Evolutionary conservation across 768 basidiomycete species (phyloP), one percentile per base, ranked within the genome.

Genomic region (Pleurotus eryngii): DNA sequence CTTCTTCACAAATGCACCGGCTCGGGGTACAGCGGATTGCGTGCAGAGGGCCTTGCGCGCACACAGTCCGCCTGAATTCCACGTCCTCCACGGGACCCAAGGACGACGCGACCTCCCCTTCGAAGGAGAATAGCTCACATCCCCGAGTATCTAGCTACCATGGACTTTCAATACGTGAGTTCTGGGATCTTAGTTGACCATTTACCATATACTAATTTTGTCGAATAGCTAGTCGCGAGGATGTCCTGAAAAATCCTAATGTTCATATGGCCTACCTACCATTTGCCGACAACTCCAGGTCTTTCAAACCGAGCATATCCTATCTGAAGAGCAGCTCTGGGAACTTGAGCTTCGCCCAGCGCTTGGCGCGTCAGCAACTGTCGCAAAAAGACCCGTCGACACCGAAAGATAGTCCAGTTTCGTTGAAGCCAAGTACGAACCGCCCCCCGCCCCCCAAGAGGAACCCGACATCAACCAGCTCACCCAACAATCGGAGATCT

Each of bases 111-210:
- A 8, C 51, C 20, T 17, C 51, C 12, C 22, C 15, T 35, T 12
- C 51, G 20, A n/a, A 35, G 17, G 18, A 15, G 15, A 20, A 15
- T 42, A 40, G 20, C 14, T 20, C 46, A 2, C 37, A 54, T 22
- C 51, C 51, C 22, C 37, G 51, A 5, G 51, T 54, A 17, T 54
- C 51, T 37, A 54, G 38, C 37, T 54, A 40, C 20, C 39, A 54
- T 43, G 51, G 51, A 11, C 51, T 54, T 40, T n/a, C 38, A 24
- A 54, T 54, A 40, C 51, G 51, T 54, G 51, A 35, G 51, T 51
- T n/a, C n/a, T 22, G 15, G 12, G 42, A 22, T 3, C 20, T 24
- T 39, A 22, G 22, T 5, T 42, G 42, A 24, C 20, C 35, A 14
- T 12, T 15, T 40, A 14, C 15, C 17, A 20, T 42, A 0, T 42